Conservation (phyloP, 2,329 filamentous ascomycete genomes). For the Aspergillus piperis region DNA sequence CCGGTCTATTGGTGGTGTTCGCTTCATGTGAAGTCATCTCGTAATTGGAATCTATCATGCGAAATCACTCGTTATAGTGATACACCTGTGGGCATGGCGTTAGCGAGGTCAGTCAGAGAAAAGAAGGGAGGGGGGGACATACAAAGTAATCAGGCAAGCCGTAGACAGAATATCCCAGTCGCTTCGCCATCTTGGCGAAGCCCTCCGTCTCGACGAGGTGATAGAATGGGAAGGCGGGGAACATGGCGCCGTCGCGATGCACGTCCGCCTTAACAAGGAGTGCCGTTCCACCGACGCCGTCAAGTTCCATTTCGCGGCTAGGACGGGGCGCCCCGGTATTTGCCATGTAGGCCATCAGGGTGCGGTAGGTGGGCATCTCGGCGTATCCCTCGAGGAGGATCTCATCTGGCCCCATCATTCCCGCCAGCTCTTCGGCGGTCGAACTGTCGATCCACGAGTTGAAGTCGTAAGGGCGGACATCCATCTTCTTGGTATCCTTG, state of each 20-base stretch:
- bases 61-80: constrained; percentile 77
- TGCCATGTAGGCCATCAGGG: constrained; percentile 83
- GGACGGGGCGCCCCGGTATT: constrained; percentile 54
- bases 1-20: background rate
- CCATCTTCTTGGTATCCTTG: constrained; percentile 67
- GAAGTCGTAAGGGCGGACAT: constrained; percentile 87
- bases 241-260: constrained; percentile 97
- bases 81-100: constrained; percentile 63
- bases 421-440: constrained; percentile 71
- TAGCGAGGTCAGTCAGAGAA: constrained; percentile 6
- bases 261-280: constrained; percentile 95
- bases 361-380: constrained; percentile 88
- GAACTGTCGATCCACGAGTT: constrained; percentile 96
- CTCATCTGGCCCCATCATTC: constrained; percentile 84
- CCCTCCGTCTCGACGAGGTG: constrained; percentile 97
- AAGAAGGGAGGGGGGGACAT: constrained; percentile 36
- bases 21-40: background rate
- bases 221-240: constrained; percentile 94
- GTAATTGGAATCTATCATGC: background rate
- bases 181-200: constrained; percentile 93
- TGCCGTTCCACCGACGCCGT: constrained; percentile 91
- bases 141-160: constrained; percentile 98
- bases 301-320: constrained; percentile 71
- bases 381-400: constrained; percentile 91
- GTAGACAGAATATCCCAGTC: constrained; percentile 79